phyloP scores from a whole-genome alignment of 345 rosid species.

The Mangifera indica region DNA sequence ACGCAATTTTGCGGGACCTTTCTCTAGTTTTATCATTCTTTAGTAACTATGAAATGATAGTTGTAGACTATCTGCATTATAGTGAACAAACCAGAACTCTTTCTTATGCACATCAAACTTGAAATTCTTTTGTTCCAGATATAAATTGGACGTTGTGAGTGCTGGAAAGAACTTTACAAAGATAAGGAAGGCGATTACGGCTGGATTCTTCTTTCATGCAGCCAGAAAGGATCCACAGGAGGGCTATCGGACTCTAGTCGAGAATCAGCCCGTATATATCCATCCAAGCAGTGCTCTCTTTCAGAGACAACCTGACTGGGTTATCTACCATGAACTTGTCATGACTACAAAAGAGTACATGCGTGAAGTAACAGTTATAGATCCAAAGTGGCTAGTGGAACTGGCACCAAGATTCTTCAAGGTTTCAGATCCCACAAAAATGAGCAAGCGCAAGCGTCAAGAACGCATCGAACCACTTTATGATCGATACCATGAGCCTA shows the following conservation, averaged over 20 bases:
- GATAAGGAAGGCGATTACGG: slow-evolving; percentile 83
- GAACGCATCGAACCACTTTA: slow-evolving; percentile 86
- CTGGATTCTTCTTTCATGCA: slow-evolving; percentile 87
- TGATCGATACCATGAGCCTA: slow-evolving; percentile 87
- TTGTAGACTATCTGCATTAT: background rate
- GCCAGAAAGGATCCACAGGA: slow-evolving; percentile 88
- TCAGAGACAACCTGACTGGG: slow-evolving; percentile 97
- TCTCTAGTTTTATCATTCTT: background rate
- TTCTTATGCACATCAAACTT: background rate
- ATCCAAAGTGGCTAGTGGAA: slow-evolving; percentile 92
- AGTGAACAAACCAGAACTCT: background rate
- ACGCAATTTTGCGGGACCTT: background rate
- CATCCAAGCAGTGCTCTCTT: slow-evolving; percentile 93
- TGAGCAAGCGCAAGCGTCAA: slow-evolving; percentile 90
- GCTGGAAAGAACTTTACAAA: slow-evolving; percentile 73
- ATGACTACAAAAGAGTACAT: slow-evolving; percentile 94
- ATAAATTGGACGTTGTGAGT: slow-evolving; percentile 74
- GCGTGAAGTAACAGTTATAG: slow-evolving; percentile 82
- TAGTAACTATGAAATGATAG: background rate
- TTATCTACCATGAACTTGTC: slow-evolving; percentile 85
- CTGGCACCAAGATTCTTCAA: slow-evolving; percentile 89
- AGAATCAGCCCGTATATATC: slow-evolving; percentile 82
- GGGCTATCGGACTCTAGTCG: slow-evolving; percentile 78
- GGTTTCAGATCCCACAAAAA: slow-evolving; percentile 76
- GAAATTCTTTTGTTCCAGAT: slow-evolving; percentile 38